These are phyloP conservation scores for Fusarium austroafricanum DNA, from an alignment of 2,329 filamentous ascomycete genomes.

Conservation along the genomic window DNA sequence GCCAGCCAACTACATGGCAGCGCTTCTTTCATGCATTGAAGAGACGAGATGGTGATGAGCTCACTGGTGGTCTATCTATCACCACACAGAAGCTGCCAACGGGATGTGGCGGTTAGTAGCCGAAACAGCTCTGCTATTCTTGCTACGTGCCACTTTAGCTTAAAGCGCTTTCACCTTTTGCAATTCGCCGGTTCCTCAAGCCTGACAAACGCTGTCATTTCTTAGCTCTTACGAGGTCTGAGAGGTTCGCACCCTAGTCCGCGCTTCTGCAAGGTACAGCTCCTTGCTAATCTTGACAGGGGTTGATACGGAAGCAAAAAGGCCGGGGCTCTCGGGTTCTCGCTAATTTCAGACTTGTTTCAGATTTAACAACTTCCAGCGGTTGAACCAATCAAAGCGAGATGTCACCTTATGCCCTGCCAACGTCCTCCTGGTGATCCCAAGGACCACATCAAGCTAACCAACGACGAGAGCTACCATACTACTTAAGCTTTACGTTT, in stretches of 20 bases:
- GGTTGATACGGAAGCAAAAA: neutral
- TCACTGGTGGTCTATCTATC: neutral
- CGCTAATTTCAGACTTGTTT: slow-evolving; percentile 36
- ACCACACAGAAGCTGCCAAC: slow-evolving; percentile 1
- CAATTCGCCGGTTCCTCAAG: neutral
- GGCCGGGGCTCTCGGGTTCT: slow-evolving; percentile 7
- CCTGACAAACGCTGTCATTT: slow-evolving; percentile 1
- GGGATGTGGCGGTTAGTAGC: slow-evolving; percentile 2
- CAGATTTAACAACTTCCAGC: slow-evolving; percentile 24
- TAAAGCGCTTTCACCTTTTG: neutral
- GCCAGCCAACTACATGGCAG: slow-evolving; percentile 16
- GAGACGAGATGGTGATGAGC: slow-evolving; percentile 4
- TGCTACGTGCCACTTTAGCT: neutral
- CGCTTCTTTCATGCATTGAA: slow-evolving; percentile 5
- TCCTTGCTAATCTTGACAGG: slow-evolving; percentile 31
- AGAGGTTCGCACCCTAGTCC: slow-evolving; percentile 14
- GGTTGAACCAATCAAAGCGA: slow-evolving; percentile 25
- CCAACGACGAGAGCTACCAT: slow-evolving; percentile 1
- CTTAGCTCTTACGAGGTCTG: neutral
- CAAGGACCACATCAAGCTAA: neutral
- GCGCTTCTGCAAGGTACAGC: slow-evolving; percentile 37
- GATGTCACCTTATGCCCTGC: neutral
- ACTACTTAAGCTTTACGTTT: slow-evolving; percentile 11
- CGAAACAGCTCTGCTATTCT: slow-evolving; percentile 15
- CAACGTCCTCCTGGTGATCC: slow-evolving; percentile 10